Conservation (phyloP, 805 yeast genomes). For the Suhomyces kilbournensis region DNA sequence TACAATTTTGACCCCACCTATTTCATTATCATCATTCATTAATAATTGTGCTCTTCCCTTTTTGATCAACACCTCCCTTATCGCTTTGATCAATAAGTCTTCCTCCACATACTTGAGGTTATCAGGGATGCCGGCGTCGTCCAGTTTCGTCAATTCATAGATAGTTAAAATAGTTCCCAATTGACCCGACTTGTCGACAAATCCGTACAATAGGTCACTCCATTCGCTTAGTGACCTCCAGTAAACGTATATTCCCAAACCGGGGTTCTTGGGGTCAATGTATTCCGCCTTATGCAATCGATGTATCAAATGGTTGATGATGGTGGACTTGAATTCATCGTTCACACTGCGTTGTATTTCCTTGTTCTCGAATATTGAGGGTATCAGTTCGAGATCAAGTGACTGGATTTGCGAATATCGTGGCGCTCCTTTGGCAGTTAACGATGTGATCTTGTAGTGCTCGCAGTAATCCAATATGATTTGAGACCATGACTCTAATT, state of each 20-base stretch:
- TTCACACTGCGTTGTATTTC: slow-evolving; percentile 52
- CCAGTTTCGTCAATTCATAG: slow-evolving; percentile 70
- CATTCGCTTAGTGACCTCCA: slow-evolving; percentile 56
- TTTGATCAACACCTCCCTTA: slow-evolving; percentile 54
- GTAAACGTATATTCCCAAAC: slow-evolving; percentile 61
- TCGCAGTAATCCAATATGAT: slow-evolving; percentile 63
- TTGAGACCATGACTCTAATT: slow-evolving; percentile 72
- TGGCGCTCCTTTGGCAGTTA: slow-evolving; percentile 28
- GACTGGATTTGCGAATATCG: slow-evolving; percentile 24
- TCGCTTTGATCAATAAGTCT: slow-evolving; percentile 48
- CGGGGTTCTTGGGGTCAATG: slow-evolving; percentile 49
- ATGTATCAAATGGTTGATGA: slow-evolving; percentile 56
- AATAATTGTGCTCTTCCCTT: slow-evolving; percentile 72
- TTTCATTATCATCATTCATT: slow-evolving; percentile 60
- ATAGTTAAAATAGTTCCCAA: slow-evolving; percentile 72
- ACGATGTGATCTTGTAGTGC: slow-evolving; percentile 39
- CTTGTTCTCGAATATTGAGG: slow-evolving; percentile 49
- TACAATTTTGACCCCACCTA: slow-evolving; percentile 76
- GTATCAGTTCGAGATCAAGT: slow-evolving; percentile 17
- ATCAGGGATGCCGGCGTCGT: slow-evolving; percentile 52
- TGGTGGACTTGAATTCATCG: slow-evolving; percentile 51
- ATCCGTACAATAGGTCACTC: slow-evolving; percentile 33
- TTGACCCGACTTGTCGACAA: slow-evolving; percentile 71
- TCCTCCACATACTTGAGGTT: slow-evolving; percentile 65
- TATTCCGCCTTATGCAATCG: slow-evolving; percentile 55